Percentiles rank a stretch among this genome's conserved stretches.
Conservation (phyloP, 75 land plant species). For the Pinus tabuliformis region DNA sequence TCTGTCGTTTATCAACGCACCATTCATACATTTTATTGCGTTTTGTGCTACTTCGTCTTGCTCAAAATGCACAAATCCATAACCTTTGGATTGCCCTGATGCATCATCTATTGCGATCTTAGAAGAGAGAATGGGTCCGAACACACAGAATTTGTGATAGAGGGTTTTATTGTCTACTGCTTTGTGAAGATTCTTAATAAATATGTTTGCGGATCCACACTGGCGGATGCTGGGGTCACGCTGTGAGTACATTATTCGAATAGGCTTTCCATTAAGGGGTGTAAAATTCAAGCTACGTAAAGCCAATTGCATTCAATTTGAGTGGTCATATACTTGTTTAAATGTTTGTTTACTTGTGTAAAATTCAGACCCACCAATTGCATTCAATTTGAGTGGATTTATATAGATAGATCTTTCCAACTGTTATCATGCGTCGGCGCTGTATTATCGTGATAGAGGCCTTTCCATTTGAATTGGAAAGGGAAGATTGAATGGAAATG, state of each 20-base stretch:
- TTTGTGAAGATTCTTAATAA: constrained; percentile 84
- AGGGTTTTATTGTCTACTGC: constrained; percentile 75
- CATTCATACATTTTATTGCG: constrained; percentile 75
- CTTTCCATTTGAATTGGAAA: too few relatives aligned
- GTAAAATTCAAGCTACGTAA: constrained; percentile 87
- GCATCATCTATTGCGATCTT: constrained; percentile 69
- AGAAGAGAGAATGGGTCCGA: constrained; percentile 84
- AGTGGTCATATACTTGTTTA: too few relatives aligned
- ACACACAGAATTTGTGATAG: constrained; percentile 67
- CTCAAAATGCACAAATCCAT: constrained; percentile 87
- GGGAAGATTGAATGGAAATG: too few relatives aligned
- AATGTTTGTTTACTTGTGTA: too few relatives aligned
- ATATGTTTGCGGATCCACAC: constrained; percentile 72
- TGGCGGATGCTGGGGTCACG: constrained; percentile 66
- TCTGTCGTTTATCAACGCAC: constrained; percentile 72
- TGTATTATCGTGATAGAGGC: too few relatives aligned
- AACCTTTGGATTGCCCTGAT: constrained; percentile 70
- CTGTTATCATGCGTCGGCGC: too few relatives aligned
- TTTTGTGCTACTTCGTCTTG: constrained; percentile 66
- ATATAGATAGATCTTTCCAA: too few relatives aligned
- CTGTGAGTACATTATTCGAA: constrained; percentile 82
- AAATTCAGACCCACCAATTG: too few relatives aligned
- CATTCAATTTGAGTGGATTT: too few relatives aligned
- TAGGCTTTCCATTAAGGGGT: constrained; percentile 60
- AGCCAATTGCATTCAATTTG: too few relatives aligned